These are phyloP conservation scores for Dunaliella primolecta DNA, from an alignment of 139 green algal species.

Conservation along the genomic window DNA sequence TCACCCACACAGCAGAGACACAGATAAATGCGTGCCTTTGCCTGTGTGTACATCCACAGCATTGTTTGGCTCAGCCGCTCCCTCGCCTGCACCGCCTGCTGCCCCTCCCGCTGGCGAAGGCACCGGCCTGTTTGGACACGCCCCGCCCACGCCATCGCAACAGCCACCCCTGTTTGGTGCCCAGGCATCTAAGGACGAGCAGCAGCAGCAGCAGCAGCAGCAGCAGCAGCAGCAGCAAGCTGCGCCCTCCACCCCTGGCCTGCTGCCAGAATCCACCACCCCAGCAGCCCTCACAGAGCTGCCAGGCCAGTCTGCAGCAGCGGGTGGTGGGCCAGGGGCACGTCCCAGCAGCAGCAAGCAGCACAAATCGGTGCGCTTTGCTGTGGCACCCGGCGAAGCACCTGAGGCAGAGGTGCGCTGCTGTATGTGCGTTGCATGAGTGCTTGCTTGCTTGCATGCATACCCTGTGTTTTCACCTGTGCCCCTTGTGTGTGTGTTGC, in stretches of 20 bases:
- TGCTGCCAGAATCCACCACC: no score
- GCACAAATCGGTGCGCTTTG: constrained; percentile 12
- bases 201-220: constrained; percentile 1
- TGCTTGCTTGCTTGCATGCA: background rate
- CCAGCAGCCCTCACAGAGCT: no score
- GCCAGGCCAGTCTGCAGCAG: no score
- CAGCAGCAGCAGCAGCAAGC: background rate
- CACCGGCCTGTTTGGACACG: no score
- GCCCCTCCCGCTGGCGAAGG: background rate
- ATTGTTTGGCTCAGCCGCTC: background rate
- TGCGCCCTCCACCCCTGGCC: no score
- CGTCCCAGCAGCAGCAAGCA: background rate
- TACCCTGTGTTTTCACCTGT: no score
- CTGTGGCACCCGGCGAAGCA: background rate
- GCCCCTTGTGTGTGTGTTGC: no score
- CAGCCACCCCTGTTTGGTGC: constrained; percentile 3
- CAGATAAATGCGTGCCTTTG: no score
- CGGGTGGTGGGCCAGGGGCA: background rate
- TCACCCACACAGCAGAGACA: no score
- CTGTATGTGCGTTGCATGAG: no score
- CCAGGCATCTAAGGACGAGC: background rate
- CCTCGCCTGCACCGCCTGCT: background rate
- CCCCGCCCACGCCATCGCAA: background rate
- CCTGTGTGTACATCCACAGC: no score
- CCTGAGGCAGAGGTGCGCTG: background rate